These are phyloP conservation scores for Pezizomycotina sp. DNA, from an alignment of 2,329 filamentous ascomycete genomes.

Conservation along the genomic window DNA sequence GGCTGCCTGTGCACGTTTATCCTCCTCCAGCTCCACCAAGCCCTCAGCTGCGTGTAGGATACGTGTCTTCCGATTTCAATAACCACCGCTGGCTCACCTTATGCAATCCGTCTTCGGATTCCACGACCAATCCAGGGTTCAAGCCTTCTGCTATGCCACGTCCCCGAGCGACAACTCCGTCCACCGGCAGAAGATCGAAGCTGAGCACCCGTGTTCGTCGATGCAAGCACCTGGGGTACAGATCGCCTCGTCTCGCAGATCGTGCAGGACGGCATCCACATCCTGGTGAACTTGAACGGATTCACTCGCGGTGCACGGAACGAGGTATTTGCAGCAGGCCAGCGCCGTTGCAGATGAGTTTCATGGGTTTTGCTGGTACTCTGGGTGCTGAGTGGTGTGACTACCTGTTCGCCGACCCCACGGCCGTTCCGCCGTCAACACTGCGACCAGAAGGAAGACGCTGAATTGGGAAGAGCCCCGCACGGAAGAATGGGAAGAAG, in stretches of 20 bases:
- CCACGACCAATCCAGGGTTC: conserved; percentile 55
- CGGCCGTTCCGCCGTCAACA: conserved; percentile 66
- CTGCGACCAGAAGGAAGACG: conserved; percentile 59
- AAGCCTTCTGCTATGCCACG: conserved; percentile 89
- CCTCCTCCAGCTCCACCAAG: conserved; percentile 68
- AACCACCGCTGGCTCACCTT: conserved; percentile 87
- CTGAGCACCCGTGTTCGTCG: conserved; percentile 76
- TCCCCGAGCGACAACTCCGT: conserved; percentile 76
- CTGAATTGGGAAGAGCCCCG: no score
- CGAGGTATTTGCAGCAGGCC: conserved; percentile 92
- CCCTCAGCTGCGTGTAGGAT: conserved; percentile 78
- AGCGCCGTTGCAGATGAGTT: conserved; percentile 95
- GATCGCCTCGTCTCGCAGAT: conserved; percentile 78
- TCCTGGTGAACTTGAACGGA: conserved; percentile 92
- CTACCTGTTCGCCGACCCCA: conserved; percentile 80
- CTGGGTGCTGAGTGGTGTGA: conserved; percentile 97
- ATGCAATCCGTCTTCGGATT: conserved; percentile 98
- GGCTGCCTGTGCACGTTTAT: conserved; percentile 68
- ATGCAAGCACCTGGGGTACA: conserved; percentile 72
- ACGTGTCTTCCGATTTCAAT: conserved; percentile 96
- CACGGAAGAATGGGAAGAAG: conserved; percentile 44
- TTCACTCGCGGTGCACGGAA: conserved; percentile 95
- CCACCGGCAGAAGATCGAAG: conserved; percentile 84
- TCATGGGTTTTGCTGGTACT: conserved; percentile 97
- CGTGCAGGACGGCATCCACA: conserved; percentile 72